Percentiles rank a stretch among this genome's conserved stretches.
Conservation (phyloP, 805 yeast genomes). For the Yamadazyma tumulicola region DNA sequence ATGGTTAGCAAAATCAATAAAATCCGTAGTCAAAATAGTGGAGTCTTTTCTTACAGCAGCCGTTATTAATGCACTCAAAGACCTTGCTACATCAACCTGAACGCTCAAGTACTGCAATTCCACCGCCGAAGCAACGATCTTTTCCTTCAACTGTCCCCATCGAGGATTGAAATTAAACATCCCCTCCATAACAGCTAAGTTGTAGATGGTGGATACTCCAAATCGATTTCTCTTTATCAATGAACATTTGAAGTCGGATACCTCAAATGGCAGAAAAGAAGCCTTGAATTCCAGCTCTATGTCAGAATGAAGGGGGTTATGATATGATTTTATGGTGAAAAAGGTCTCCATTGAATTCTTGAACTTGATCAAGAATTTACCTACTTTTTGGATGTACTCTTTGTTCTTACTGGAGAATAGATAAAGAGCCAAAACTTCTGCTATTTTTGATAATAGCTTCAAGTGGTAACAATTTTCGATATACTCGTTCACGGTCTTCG, state of each 20-base stretch:
- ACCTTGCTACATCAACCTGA: conserved; percentile 65
- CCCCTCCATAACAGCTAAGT: conserved; percentile 59
- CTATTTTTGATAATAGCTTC: conserved; percentile 60
- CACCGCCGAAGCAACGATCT: conserved; percentile 55
- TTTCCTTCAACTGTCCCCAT: conserved; percentile 43
- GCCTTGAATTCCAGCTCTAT: conserved; percentile 44
- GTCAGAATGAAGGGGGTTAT: conserved; percentile 43
- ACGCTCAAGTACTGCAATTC: conserved; percentile 62
- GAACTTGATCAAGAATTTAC: conserved; percentile 39
- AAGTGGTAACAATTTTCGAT: conserved; percentile 46
- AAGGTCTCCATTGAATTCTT: conserved; percentile 21
- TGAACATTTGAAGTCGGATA: conserved; percentile 52
- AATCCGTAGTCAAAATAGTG: conserved; percentile 22
- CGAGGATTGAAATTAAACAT: conserved; percentile 44
- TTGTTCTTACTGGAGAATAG: conserved; percentile 55
- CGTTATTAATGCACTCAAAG: conserved; percentile 76
- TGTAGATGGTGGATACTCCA: conserved; percentile 54
- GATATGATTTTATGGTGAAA: conserved; percentile 45
- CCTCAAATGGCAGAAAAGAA: conserved; percentile 44
- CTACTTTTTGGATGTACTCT: conserved; percentile 39
- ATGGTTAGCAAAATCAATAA: conserved; percentile 35
- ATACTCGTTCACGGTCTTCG: conserved; percentile 8
- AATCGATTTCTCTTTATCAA: conserved; percentile 44
- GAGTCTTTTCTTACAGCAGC: conserved; percentile 53
- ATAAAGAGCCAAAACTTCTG: conserved; percentile 72